Evolutionary conservation across 768 basidiomycete species (phyloP).

Genomic region (Omphalotus guepiniiformis): DNA sequence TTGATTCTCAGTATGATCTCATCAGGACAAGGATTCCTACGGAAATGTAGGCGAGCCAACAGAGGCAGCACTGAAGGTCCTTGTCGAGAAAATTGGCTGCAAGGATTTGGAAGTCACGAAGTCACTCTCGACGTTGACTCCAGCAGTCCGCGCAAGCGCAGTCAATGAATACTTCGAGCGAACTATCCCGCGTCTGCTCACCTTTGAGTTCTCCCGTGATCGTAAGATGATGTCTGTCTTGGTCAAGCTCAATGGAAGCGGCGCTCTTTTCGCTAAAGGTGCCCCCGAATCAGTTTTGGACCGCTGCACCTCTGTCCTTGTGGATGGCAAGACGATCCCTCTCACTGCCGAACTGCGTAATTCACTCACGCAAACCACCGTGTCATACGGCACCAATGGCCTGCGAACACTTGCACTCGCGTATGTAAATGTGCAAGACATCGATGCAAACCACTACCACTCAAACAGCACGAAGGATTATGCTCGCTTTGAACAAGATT

Average conservation of each 20-base stretch:
- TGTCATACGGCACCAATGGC: conserved; percentile 74
- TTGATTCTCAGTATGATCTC: neutral
- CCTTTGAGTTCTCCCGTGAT: conserved; percentile 97
- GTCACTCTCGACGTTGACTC: conserved; percentile 53
- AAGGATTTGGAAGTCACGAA: conserved; percentile 53
- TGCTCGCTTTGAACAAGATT: conserved; percentile 82
- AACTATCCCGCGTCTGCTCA: conserved; percentile 74
- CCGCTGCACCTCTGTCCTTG: conserved; percentile 71
- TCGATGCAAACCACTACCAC: conserved; percentile 77
- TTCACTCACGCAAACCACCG: conserved; percentile 58
- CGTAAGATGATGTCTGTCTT: conserved; percentile 99
- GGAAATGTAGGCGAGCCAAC: conserved; percentile 93
- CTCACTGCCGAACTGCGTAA: conserved; percentile 60
- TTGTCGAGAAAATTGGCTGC: conserved; percentile 91
- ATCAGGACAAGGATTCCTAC: conserved; percentile 75
- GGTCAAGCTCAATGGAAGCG: conserved; percentile 59
- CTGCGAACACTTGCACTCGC: conserved; percentile 91
- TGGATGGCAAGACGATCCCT: conserved; percentile 59
- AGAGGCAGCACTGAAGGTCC: conserved; percentile 92
- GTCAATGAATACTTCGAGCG: conserved; percentile 82
- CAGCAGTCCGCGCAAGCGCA: conserved; percentile 67
- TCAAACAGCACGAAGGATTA: conserved; percentile 80
- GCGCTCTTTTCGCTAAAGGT: conserved; percentile 91
- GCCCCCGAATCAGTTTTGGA: conserved; percentile 95
- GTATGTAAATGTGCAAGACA: conserved; percentile 72